Conservation (phyloP, 352 stramenopile genomes). For the Globisporangium viniferum region DNA sequence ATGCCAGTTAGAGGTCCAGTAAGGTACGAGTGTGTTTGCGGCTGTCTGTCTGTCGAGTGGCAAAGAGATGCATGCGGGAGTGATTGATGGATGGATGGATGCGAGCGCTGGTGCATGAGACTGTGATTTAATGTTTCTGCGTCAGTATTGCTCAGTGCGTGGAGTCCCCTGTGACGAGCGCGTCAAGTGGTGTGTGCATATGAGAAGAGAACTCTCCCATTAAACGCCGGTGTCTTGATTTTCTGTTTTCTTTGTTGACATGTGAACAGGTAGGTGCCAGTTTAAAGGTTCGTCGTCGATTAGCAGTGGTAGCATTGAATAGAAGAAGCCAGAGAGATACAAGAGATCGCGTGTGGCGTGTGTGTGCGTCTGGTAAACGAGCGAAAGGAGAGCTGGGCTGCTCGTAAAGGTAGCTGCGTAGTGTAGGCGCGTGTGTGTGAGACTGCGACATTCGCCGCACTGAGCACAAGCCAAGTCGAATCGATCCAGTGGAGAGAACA, state of each 20-base stretch:
- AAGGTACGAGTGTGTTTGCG: background rate
- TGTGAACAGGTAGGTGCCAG: background rate
- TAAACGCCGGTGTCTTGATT: background rate
- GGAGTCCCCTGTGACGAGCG: background rate
- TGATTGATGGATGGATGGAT: background rate
- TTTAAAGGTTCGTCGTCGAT: background rate
- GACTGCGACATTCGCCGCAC: background rate
- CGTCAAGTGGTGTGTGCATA: background rate
- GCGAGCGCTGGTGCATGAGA: too few species aligned
- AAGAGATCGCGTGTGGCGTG: background rate
- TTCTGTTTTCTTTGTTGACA: background rate
- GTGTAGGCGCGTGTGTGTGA: background rate
- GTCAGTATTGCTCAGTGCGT: background rate
- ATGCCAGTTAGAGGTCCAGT: background rate
- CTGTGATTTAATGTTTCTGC: background rate
- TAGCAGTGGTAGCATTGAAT: background rate
- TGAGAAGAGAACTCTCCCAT: background rate
- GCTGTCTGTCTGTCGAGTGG: background rate
- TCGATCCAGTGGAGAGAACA: background rate
- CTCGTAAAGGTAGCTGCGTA: background rate
- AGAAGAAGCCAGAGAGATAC: background rate
- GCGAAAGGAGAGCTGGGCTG: background rate
- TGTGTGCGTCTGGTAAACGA: background rate
- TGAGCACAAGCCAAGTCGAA: background rate
- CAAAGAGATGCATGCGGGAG: background rate